Evolutionary conservation across 169 alveolate genomes (phyloP), one percentile per base, ranked within the genome.

Genomic region (Plasmodium inui): DNA sequence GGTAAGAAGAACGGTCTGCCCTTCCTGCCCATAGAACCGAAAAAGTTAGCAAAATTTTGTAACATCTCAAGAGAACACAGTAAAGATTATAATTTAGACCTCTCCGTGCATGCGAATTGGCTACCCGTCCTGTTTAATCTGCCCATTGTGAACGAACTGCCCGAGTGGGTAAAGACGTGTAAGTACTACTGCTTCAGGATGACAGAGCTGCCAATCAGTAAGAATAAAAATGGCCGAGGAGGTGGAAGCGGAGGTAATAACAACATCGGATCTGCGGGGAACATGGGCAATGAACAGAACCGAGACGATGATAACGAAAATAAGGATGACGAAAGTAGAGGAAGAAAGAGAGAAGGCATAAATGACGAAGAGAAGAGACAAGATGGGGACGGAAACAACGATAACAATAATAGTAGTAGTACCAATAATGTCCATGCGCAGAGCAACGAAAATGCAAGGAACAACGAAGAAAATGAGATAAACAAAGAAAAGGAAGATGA

Each of bases 31-130:
- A 83, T 94, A 34, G 95, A 94, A 55, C 88, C 93, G 30, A 91
- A 92, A 50, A 94, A 92, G 76, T 82, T 94, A 86, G 96, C 96
- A 26, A 94, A 46, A 72, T 94, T 94, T 86, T 94, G 96, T 71
- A 76, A 83, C 78, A 19, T 94, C 7, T 9, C 22, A 37, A 83
- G 96, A 34, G 94, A 84, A 1, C 8, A 67, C 28, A 85, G 88
- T 19, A 83, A 83, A 50, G 96, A 94, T 67, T 89, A 50, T 46
- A 57, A 78, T 39, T 80, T 89, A 89, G 67, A 89, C 83, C 74
- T 89, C 8, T 50, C 41, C 19, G 78, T 17, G 30, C 90, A 89
- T 28, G 30, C 34, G 30, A 80, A 81, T 61, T 89, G 94, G 94
- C 26, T 89, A 22, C 94, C 94, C 14, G 94, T 89, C 41, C 50